A percentile compares a stretch with the other conserved stretches of the same genome.
These are phyloP conservation scores for Tolypocladium tropicale DNA, from an alignment of 2,329 filamentous ascomycete genomes.

Conservation along the genomic window DNA sequence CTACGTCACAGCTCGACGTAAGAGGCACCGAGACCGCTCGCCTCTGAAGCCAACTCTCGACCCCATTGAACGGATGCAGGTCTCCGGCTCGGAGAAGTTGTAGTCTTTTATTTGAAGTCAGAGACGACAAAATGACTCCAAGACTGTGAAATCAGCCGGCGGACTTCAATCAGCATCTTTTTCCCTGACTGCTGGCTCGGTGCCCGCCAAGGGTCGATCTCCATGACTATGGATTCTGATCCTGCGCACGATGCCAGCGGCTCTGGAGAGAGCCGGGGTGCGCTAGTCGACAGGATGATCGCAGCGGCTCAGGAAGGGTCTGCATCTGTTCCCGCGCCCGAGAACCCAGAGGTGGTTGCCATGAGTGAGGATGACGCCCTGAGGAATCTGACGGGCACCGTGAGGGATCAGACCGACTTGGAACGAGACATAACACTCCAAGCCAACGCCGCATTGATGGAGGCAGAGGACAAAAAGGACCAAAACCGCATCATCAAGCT, in stretches of 20 bases:
- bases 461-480: conserved; percentile 54
- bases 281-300: conserved; percentile 18
- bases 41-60: not conserved
- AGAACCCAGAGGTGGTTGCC: conserved; percentile 10
- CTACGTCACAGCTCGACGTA: not conserved
- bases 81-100: not conserved
- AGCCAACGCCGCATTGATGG: conserved; percentile 47
- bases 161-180: not conserved
- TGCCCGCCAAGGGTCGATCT: not conserved
- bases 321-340: not conserved
- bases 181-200: not conserved
- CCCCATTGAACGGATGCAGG: not conserved
- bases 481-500: conserved; percentile 52
- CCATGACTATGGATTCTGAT: conserved; percentile 14
- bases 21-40: not conserved
- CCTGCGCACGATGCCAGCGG: conserved; percentile 9
- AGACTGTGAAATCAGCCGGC: not conserved
- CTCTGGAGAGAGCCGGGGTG: conserved; percentile 12
- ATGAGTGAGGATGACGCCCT: conserved; percentile 52
- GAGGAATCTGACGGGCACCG: conserved; percentile 52
- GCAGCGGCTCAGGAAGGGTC: conserved; percentile 16
- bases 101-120: not conserved
- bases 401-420: conserved; percentile 80
- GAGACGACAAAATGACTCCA: not conserved
- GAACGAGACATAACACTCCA: conserved; percentile 72